Evolutionary conservation across 176 grass and related monocot genomes (phyloP), one percentile per base, ranked within the genome.

Genomic region (Eragrostis curvula): DNA sequence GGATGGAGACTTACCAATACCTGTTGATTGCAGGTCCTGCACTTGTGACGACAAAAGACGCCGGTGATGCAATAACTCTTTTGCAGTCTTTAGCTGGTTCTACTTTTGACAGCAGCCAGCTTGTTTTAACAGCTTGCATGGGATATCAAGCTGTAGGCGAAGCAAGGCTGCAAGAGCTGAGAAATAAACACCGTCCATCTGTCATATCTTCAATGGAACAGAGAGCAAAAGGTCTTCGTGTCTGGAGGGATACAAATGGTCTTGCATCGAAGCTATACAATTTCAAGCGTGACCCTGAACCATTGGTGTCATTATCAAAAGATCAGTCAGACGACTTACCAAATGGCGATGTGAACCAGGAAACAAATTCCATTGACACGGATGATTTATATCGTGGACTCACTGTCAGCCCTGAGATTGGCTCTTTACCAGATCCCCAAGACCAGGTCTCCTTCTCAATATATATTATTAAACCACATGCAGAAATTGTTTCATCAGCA

Each of bases 51-150:
- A 94, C 97, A 61, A 96, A 90, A 79, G 96, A 99, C 85, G 91
- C 97, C n/a, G 96, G 97, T 73, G 97, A 99, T 85, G 97, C 97
- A 75, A 85, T 99, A 68, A 96, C 97, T 27, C 90, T 99, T 72
- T 86, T 99, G 41, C 97, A 99, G 66, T 94, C 97, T 75, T 90
- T 99, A 83, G 89, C 93, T 66, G 93, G 93, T 68, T 99, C 97
- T 15, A 96, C 97, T 82, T 99, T 99, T 77, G 96, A 99, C 78
- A 93, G 93, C 66, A 99, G 97, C 65, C 97, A 99, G 84, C 97
- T 99, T 82, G 93, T 99, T 75, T 88, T 99, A 85, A 96, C 97
- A 49, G 97, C 97, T 60, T 99, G 91, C 83, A 92, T 99, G 91
- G 96, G 97, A 79, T 96, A 96, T 87, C 97, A 96, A 87, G 49